Base-by-base conservation (phyloP, 768 basidiomycete genomes). In the Floccularia luteovirens region DNA sequence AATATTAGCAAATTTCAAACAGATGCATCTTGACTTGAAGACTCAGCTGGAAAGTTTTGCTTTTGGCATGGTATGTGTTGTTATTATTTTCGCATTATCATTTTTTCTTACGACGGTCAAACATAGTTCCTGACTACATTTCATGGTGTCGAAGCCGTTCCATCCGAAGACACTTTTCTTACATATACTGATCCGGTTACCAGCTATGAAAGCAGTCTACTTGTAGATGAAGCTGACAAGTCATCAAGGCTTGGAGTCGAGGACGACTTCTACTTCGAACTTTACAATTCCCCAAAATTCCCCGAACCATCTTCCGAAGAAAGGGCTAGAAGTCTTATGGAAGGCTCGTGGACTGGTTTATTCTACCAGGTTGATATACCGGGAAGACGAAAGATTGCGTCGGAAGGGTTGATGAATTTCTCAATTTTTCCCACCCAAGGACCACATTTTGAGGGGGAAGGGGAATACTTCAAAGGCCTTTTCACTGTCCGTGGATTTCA, bases 1-100 rank as follows among this genome's bases (percentile, higher is more conserved):
- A n/a, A n/a, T n/a, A n/a, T n/a, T 19, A 61, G 63, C 62, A 10
- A 49, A 64, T 2, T 63, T 62, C 48, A 63, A 60, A 31, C 61
- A 66, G 40, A 61, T 56, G 0, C 53, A 62, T 22, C 47, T 58
- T 2, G 61, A 66, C 38, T 55, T 61, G 2, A 51, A 58, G 41
- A 45, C 54, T 14, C 53, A 53, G 8, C 50, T 66, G 6, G 57
- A 57, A 6, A 66, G 63, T 31, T 60, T 62, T 30, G 62, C 64
- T 2, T 66, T 66, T 42, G 64, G 64, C 8, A 52, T 66, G 32
- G 64, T 64, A 31, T 35, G 58, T 22, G 17, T 22, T 17, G 12
- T 17, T 36, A 13, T 37, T 14, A 4, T 21, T 28, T 41, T 11
- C n/a, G 38, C 2, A 34, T 24, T 13, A 16, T 21, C 8, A 20